Evolutionary conservation across 78 protist species (phyloP), one percentile per base, ranked within the genome.

Genomic region (Mantamonas sphyraenae): DNA sequence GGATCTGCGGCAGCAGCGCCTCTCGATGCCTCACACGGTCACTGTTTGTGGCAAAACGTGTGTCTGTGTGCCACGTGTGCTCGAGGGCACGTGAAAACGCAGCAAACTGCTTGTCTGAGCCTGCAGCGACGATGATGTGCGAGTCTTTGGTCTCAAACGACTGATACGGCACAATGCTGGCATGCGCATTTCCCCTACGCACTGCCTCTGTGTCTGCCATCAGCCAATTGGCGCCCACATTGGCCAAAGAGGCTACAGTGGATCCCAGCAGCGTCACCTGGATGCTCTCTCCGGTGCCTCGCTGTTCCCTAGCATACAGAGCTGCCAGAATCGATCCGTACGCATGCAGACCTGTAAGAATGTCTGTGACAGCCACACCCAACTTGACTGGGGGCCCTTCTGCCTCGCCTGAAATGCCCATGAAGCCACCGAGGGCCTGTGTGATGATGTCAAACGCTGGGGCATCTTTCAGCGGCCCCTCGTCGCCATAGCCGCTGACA

Each of bases 331-430:
- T 81, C 2, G 86, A 79, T 5, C 71, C 51, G 28, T 68, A 65
- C 37, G 80, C 69, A 56, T 74, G 74, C 12, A 81, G 35, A 22
- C 86, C 86, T 33, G 86, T 81, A 79, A 68, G 68, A 19, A 81
- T 34, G 55, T 81, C 86, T 7, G 73, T 79, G 12, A 81, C 50
- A 19, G 86, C 86, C 17, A 81, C 80, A 47, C 86, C 86, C 50
- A 63, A 51, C 53, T 64, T 64, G 71, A 45, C 74, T 30, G 39
- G 71, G 1, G 80, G 76, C 4, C 76, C 51, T 12, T 43, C 74
- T 35, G 64, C 56, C 12, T 65, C 55, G 24, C 86, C 86, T 3
- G 86, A 73, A n/a, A 81, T 81, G 53, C 68, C 51, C 76, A 81
- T 81, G 53, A 81, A 19, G 20, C 86, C 86, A 17, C 81, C 77